Percentiles rank a stretch among this genome's conserved stretches.
Evolutionary conservation across 1,284 basidiomycete species (phyloP).

Genomic region (Leccinum griseonigrum): DNA sequence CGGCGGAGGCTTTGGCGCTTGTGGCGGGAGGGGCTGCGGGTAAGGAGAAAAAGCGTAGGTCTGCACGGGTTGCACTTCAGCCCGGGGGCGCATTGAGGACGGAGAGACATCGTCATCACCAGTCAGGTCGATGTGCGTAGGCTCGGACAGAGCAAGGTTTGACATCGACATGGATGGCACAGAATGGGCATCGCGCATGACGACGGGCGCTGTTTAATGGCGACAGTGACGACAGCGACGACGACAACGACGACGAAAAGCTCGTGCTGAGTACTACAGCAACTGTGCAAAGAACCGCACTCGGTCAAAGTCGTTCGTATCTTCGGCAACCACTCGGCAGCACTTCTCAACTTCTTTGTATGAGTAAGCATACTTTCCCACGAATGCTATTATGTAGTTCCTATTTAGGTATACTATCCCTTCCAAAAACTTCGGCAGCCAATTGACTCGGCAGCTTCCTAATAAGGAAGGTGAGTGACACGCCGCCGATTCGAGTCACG

Average conservation of each 20-base stretch:
- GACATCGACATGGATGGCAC: conserved; percentile 31
- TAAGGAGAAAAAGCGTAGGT: conserved; percentile 19
- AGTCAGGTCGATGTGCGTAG: conserved; percentile 61
- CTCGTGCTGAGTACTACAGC: neutral
- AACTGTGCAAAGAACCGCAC: conserved; percentile 18
- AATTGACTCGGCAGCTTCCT: neutral
- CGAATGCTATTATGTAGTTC: conserved; percentile 8
- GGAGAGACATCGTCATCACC: conserved; percentile 50
- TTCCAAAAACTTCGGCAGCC: neutral
- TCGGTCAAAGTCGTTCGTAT: conserved; percentile 24
- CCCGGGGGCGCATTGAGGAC: conserved; percentile 26
- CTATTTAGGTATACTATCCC: neutral
- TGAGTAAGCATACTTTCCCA: conserved; percentile 29
- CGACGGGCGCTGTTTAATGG: conserved; percentile 6
- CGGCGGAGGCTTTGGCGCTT: conserved; percentile 23
- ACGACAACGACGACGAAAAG: neutral
- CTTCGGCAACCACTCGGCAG: conserved; percentile 30
- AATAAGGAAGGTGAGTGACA: neutral
- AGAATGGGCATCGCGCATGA: conserved; percentile 32
- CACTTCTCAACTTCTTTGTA: conserved; percentile 9
- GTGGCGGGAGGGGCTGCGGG: conserved; percentile 16
- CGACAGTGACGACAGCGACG: conserved; percentile 1
- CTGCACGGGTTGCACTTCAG: conserved; percentile 38
- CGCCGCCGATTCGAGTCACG: neutral
- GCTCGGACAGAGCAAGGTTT: conserved; percentile 34